phyloP scores from a whole-genome alignment of 164 flowering plant genomes.

The Umbellularia californica region DNA sequence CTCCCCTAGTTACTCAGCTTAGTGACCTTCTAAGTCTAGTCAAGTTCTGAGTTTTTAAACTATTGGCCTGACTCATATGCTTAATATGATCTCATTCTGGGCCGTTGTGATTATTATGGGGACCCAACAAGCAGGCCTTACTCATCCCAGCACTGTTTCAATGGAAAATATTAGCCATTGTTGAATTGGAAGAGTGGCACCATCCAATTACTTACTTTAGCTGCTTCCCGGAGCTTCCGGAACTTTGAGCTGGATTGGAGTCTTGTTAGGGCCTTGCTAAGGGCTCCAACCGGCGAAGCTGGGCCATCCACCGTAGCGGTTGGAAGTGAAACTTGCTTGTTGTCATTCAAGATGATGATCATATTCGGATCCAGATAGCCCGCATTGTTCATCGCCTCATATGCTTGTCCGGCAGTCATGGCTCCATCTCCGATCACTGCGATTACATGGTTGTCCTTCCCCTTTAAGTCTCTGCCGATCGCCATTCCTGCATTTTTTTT shows the following conservation, averaged over 20 bases:
- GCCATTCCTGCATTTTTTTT: constrained; percentile 41
- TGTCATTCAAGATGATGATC: constrained; percentile 45
- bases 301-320: constrained; percentile 56
- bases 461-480: constrained; percentile 39
- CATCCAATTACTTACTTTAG: constrained; percentile 24
- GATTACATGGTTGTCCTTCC: constrained; percentile 41
- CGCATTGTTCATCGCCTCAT: constrained; percentile 35
- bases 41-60: too few relatives aligned
- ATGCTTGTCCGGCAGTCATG: constrained; percentile 49
- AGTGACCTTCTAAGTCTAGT: too few relatives aligned
- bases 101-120: too few relatives aligned
- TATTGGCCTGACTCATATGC: too few relatives aligned
- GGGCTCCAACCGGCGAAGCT: constrained; percentile 50
- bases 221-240: constrained; percentile 35
- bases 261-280: constrained; percentile 31
- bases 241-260: constrained; percentile 32
- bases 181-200: not conserved
- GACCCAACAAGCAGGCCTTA: too few relatives aligned
- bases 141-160: too few relatives aligned
- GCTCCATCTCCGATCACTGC: constrained; percentile 56
- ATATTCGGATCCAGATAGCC: constrained; percentile 43
- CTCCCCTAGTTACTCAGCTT: too few relatives aligned
- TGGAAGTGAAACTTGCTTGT: constrained; percentile 27
- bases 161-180: too few relatives aligned
- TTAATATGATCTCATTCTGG: too few relatives aligned